These are phyloP conservation scores for Monilinia vaccinii-corymbosi DNA, from an alignment of 2,329 filamentous ascomycete species.

Conservation along the genomic window DNA sequence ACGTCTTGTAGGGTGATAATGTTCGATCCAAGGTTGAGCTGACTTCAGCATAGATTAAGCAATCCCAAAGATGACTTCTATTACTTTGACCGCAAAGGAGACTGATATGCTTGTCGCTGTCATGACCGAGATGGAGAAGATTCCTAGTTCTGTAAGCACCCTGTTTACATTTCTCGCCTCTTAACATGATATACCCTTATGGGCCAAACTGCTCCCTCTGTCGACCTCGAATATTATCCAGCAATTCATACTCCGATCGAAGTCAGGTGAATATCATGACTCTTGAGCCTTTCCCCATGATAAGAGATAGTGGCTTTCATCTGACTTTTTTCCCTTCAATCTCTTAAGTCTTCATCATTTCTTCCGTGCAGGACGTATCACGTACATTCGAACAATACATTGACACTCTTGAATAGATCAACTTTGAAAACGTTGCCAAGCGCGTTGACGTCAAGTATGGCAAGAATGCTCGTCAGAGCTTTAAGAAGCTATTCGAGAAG, in stretches of 20 bases:
- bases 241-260: neutral
- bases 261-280: neutral
- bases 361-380: neutral
- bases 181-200: no score
- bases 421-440: slow-evolving; percentile 34
- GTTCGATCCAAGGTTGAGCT: neutral
- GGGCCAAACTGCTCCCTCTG: neutral
- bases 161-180: neutral
- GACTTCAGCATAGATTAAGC: neutral
- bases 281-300: no score
- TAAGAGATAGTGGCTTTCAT: neutral
- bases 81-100: slow-evolving; percentile 11
- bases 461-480: slow-evolving; percentile 30
- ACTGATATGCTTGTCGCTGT: slow-evolving; percentile 11
- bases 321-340: neutral
- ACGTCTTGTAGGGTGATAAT: neutral
- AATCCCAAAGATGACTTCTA: neutral
- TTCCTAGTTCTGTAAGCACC: slow-evolving; percentile 9
- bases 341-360: no score
- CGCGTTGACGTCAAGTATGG: slow-evolving; percentile 33
- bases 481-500: slow-evolving; percentile 21
- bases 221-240: neutral
- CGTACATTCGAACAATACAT: neutral
- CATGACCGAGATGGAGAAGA: slow-evolving; percentile 12
- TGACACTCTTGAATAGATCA: slow-evolving; percentile 21